Percentiles rank a stretch among this genome's conserved stretches.
phyloP scores from a whole-genome alignment of 129 eudicot genomes.

The Flaveria ramosissima region DNA sequence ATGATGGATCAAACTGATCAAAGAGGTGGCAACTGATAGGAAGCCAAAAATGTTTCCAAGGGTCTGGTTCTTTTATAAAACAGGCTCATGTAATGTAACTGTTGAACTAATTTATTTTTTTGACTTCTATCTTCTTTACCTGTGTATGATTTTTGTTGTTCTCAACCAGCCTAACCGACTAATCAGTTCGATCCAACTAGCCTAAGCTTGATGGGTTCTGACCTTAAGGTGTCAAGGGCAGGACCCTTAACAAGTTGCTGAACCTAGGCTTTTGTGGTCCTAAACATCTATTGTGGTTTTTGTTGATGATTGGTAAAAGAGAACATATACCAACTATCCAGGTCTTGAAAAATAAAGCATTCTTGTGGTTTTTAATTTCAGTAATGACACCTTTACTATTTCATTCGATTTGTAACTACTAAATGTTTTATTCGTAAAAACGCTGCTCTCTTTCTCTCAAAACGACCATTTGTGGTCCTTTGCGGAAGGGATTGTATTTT shows the following conservation, averaged over 20 bases:
- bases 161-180: background rate
- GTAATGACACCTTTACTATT: background rate
- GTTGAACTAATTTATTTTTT: background rate
- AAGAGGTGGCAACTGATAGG: background rate
- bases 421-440: no score
- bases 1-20: background rate
- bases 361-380: background rate
- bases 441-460: no score
- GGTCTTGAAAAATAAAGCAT: background rate
- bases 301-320: background rate
- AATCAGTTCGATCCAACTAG: background rate
- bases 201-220: background rate
- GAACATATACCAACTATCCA: background rate
- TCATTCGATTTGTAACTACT: background rate
- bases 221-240: background rate
- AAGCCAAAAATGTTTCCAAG: background rate
- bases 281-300: background rate
- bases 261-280: background rate
- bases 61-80: constrained; percentile 1
- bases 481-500: no score
- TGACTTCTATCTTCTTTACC: background rate
- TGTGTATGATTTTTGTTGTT: background rate
- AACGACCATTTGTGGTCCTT: no score
- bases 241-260: background rate
- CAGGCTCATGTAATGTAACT: constrained; percentile 3